Percentiles rank a stretch among this genome's conserved stretches.
phyloP scores from a whole-genome alignment of 2,329 filamentous ascomycete genomes.

The Pseudocercospora cruenta region DNA sequence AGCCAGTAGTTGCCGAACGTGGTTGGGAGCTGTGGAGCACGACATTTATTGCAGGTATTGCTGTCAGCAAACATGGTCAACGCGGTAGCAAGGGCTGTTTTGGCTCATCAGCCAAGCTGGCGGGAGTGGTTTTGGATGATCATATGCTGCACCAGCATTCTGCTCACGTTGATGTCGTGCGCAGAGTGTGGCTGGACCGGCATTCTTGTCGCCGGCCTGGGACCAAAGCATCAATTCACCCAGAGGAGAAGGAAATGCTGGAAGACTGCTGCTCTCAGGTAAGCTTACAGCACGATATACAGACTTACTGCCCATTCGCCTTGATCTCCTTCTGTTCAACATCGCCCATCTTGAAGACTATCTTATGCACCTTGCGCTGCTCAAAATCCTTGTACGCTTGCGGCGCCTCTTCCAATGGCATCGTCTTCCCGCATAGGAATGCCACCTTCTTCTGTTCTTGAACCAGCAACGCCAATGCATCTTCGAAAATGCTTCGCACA shows the following conservation, averaged over 20 bases:
- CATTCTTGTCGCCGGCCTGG: background rate
- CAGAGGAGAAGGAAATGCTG: background rate
- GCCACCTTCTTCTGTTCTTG: constrained; percentile 55
- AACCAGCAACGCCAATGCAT: constrained; percentile 50
- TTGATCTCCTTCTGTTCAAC: constrained; percentile 25
- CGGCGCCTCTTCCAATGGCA: constrained; percentile 54
- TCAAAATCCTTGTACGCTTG: constrained; percentile 59
- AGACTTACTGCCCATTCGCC: constrained; percentile 15
- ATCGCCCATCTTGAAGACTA: constrained; percentile 51
- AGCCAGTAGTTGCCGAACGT: background rate
- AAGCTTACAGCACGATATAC: background rate
- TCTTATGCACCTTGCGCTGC: constrained; percentile 58
- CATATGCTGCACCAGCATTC: background rate
- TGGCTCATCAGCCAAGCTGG: background rate
- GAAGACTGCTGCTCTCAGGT: background rate
- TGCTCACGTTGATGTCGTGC: background rate
- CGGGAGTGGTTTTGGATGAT: background rate
- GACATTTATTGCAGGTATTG: background rate
- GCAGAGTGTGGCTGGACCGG: background rate
- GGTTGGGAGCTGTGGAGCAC: background rate
- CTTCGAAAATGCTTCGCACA: constrained; percentile 54
- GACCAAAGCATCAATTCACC: background rate
- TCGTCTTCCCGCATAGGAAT: constrained; percentile 59
- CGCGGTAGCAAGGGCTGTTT: background rate
- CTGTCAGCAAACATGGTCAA: background rate